Percentiles rank a stretch among this genome's conserved stretches.
phyloP scores from a whole-genome alignment of 2,329 filamentous ascomycete species.

The Neonectria magnoliae region DNA sequence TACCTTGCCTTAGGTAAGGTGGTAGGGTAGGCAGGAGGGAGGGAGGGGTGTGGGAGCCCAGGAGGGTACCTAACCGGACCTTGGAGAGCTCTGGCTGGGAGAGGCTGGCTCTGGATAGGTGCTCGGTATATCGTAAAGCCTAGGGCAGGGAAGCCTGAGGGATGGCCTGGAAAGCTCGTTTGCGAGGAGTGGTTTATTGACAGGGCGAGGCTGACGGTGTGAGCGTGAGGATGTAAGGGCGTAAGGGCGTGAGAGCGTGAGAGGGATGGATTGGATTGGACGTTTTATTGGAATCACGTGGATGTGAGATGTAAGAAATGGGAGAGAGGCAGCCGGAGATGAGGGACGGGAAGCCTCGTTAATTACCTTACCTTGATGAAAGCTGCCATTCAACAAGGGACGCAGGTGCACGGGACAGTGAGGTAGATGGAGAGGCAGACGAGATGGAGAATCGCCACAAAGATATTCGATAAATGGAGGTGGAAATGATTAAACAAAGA shows the following conservation, averaged over 20 bases:
- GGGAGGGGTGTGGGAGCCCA: not conserved
- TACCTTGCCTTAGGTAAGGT: not conserved
- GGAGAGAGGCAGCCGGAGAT: not conserved
- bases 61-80: not conserved
- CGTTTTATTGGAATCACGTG: not conserved
- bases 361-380: not conserved
- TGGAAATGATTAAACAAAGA: not conserved
- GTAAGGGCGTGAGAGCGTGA: not conserved
- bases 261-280: not conserved
- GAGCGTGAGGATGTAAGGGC: not conserved
- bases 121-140: not conserved
- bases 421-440: not conserved
- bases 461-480: not conserved
- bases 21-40: too few species aligned
- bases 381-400: not conserved
- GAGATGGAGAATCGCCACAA: not conserved
- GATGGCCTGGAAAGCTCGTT: not conserved
- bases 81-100: not conserved
- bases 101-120: not conserved
- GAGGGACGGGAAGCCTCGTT: not conserved
- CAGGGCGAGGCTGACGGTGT: not conserved
- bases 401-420: not conserved
- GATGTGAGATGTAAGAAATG: not conserved
- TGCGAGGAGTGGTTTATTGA: not conserved
- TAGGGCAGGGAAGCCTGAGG: slow-evolving; percentile 2